Conservation (phyloP, 2,329 filamentous ascomycete genomes). For the Coniochaeta sp. region DNA sequence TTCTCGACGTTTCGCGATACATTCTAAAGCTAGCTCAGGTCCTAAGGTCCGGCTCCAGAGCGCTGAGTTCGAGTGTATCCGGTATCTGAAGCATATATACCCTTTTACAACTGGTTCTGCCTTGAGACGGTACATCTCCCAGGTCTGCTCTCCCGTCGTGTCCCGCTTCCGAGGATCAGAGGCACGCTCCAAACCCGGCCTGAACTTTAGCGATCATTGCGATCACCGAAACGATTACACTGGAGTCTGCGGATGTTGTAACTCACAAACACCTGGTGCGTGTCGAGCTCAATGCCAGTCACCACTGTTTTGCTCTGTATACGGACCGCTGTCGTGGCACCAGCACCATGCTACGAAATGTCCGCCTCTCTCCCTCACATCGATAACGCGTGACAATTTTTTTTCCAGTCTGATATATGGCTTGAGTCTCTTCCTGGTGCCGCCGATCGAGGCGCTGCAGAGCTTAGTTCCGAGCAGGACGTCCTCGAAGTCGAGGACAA, state of each 20-base stretch:
- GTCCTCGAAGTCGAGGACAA: too few species aligned
- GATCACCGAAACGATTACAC: not conserved
- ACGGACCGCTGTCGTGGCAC: not conserved
- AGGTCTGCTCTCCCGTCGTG: not conserved
- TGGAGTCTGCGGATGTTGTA: not conserved
- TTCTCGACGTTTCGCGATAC: not conserved
- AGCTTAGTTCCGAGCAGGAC: too few species aligned
- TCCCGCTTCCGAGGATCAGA: not conserved
- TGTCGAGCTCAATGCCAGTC: not conserved
- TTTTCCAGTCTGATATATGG: too few species aligned
- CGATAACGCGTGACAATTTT: too few species aligned
- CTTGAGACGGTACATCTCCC: not conserved
- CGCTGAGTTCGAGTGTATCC: not conserved
- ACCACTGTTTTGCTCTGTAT: not conserved
- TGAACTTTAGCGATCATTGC: not conserved
- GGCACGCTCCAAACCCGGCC: not conserved
- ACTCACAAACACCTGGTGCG: not conserved
- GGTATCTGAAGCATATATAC: not conserved
- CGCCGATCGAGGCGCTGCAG: too few species aligned
- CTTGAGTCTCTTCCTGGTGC: too few species aligned
- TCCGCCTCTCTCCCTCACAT: too few species aligned
- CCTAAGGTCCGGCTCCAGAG: not conserved
- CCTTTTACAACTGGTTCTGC: not conserved
- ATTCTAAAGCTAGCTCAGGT: not conserved
- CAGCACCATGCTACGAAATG: not conserved